Percentiles rank a stretch among this genome's conserved stretches.
These are phyloP conservation scores for Fonsecaea monophora DNA, from an alignment of 2,329 filamentous ascomycete genomes.

Conservation along the genomic window DNA sequence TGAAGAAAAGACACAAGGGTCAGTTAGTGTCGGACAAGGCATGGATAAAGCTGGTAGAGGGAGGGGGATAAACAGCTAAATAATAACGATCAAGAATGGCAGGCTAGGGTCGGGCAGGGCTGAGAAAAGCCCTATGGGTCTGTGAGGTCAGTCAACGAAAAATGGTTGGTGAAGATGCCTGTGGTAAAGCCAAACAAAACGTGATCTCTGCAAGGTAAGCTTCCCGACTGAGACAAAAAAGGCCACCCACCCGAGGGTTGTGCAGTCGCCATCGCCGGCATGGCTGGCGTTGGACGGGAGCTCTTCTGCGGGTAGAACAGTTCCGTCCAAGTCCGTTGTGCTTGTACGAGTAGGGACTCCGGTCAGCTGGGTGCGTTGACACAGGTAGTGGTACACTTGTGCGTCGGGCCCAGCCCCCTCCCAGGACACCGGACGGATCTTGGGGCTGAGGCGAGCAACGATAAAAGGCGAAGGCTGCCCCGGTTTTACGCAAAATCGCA, in stretches of 20 bases:
- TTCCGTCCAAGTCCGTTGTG: conserved; percentile 15
- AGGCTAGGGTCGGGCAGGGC: conserved; percentile 12
- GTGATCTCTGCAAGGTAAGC: conserved; percentile 30
- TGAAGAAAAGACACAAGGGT: conserved; percentile 16
- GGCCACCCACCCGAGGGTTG: conserved; percentile 27
- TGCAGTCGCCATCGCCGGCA: conserved; percentile 20
- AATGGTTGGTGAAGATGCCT: conserved; percentile 23
- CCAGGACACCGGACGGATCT: conserved; percentile 12
- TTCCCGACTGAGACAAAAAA: conserved; percentile 28
- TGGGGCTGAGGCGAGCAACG: conserved; percentile 12
- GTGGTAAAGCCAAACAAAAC: conserved; percentile 14
- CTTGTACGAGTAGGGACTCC: conserved; percentile 6
- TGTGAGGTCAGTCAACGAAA: conserved; percentile 14
- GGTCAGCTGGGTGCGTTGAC: conserved; percentile 4
- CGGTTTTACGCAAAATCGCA: not conserved
- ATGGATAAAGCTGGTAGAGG: conserved; percentile 12
- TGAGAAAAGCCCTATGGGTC: conserved; percentile 11
- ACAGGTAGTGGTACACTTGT: conserved; percentile 10
- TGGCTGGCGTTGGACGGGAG: conserved; percentile 26
- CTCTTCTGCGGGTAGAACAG: conserved; percentile 6
- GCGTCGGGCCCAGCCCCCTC: conserved; percentile 10
- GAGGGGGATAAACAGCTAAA: not conserved
- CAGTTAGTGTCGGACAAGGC: conserved; percentile 28
- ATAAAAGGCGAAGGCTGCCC: not conserved
- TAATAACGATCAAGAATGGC: conserved; percentile 2